These are phyloP conservation scores for Cordia subcordata DNA, from an alignment of 257 asterid species.

Conservation along the genomic window DNA sequence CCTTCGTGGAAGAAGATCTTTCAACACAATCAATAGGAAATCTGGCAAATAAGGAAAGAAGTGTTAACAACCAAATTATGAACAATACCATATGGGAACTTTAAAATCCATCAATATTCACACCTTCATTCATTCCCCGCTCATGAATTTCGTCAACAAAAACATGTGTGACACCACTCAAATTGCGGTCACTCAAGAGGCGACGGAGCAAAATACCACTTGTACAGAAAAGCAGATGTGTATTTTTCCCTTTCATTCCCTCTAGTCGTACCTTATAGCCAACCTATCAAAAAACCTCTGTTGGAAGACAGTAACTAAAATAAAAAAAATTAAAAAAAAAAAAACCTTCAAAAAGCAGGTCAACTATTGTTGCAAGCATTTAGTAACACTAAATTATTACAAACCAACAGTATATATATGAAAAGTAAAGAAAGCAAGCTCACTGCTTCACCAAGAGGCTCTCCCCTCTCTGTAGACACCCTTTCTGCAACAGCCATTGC, in stretches of 20 bases:
- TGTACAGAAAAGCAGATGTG: conserved; percentile 93
- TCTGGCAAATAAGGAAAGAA: conserved; percentile 50
- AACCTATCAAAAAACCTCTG: conserved; percentile 52
- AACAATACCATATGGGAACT: conserved; percentile 14
- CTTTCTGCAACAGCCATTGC: conserved; percentile 96
- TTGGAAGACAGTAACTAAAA: conserved; percentile 33
- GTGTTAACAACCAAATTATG: conserved; percentile 26
- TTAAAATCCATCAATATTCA: conserved; percentile 12
- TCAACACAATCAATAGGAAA: conserved; percentile 89
- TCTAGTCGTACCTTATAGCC: conserved; percentile 98
- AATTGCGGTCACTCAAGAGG: conserved; percentile 84
- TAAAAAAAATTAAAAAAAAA: conserved; percentile 28
- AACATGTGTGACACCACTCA: conserved; percentile 83
- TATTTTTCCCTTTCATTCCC: conserved; percentile 92
- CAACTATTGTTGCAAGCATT: conserved; percentile 15
- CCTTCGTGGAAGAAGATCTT: conserved; percentile 93
- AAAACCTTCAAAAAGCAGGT: conserved; percentile 13
- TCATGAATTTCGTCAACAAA: conserved; percentile 98
- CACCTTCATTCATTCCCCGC: conserved; percentile 99
- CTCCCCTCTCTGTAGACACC: conserved; percentile 97
- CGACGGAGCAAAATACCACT: conserved; percentile 97
- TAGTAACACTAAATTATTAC: conserved; percentile 5
- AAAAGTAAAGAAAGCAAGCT: conserved; percentile 33
- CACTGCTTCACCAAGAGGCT: conserved; percentile 96
- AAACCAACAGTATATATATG: conserved; percentile 1